Evolutionary conservation across 192 early-diverging fungal species (phyloP).

Genomic region (Coemansia sp.): DNA sequence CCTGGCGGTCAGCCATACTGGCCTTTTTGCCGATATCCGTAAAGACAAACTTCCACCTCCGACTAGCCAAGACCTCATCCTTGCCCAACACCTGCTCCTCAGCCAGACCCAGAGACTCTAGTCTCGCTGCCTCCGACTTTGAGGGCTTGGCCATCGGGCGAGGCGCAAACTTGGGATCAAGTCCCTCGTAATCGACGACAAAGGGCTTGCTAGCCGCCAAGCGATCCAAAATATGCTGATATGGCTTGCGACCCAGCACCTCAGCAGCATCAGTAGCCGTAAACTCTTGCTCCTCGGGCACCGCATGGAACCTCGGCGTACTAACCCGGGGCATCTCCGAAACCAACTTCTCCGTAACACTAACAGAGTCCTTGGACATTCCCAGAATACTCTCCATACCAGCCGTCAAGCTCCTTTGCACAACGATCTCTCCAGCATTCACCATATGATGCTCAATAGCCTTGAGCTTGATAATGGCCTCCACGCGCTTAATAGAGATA

Average conservation of each 20-base stretch:
- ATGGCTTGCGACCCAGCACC: conserved; percentile 71
- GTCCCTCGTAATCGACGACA: conserved; percentile 44
- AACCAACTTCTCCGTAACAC: conserved; percentile 61
- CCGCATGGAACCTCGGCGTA: conserved; percentile 76
- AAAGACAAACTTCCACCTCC: conserved; percentile 63
- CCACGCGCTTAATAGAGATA: conserved; percentile 81
- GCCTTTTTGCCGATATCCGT: conserved; percentile 57
- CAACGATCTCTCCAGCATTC: conserved; percentile 51
- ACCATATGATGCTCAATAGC: conserved; percentile 74
- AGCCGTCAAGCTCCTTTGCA: conserved; percentile 71
- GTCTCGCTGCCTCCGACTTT: conserved; percentile 16
- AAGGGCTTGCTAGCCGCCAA: conserved; percentile 52
- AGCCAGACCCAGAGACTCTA: conserved; percentile 29
- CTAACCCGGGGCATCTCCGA: conserved; percentile 62
- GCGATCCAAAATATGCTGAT: conserved; percentile 49
- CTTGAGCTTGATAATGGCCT: conserved; percentile 91
- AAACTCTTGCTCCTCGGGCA: conserved; percentile 80
- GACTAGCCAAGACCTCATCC: conserved; percentile 43
- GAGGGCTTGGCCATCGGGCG: conserved; percentile 29
- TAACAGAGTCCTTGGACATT: conserved; percentile 30
- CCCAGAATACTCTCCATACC: conserved; percentile 89
- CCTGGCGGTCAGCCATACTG: conserved; percentile 55
- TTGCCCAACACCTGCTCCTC: conserved; percentile 39
- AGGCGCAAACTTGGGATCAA: conserved; percentile 44
- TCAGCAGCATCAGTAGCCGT: conserved; percentile 79